These are phyloP conservation scores for Ustilago trichophora DNA, from an alignment of 1,284 basidiomycete species.

Conservation along the genomic window DNA sequence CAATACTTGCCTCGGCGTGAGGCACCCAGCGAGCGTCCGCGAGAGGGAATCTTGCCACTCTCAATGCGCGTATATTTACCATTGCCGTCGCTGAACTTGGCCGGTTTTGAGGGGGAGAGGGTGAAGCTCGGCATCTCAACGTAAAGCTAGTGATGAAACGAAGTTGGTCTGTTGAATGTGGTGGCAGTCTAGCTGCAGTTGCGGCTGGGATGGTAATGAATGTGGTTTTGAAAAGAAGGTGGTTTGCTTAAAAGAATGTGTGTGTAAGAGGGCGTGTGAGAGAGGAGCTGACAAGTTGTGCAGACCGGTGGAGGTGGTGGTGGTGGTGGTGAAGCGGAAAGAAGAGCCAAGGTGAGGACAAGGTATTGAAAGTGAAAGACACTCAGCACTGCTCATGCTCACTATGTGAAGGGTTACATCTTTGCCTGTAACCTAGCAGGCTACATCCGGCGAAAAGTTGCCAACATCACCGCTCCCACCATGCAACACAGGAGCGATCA, in stretches of 20 bases:
- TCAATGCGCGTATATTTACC: slow-evolving; percentile 44
- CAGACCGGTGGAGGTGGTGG: slow-evolving; percentile 1
- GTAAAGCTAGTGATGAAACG: too few relatives aligned
- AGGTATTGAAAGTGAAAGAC: too few relatives aligned
- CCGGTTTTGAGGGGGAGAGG: slow-evolving; percentile 20
- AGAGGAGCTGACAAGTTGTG: neutral
- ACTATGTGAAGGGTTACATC: too few relatives aligned
- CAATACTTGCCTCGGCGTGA: slow-evolving; percentile 34
- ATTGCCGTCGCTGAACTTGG: slow-evolving; percentile 34
- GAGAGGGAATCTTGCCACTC: slow-evolving; percentile 27
- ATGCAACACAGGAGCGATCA: neutral
- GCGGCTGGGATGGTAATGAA: neutral
- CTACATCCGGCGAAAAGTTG: too few relatives aligned
- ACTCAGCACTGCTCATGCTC: too few relatives aligned
- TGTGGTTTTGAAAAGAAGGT: slow-evolving; percentile 5
- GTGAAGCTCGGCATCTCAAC: slow-evolving; percentile 37
- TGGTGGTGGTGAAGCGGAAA: slow-evolving; percentile 4
- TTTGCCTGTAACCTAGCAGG: too few relatives aligned
- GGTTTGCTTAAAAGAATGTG: slow-evolving; percentile 11
- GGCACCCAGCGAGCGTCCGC: slow-evolving; percentile 27
- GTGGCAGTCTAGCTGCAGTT: slow-evolving; percentile 9
- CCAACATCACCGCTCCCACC: neutral
- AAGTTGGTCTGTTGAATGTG: too few relatives aligned
- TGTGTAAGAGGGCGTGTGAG: slow-evolving; percentile 2
- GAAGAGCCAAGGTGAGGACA: neutral